phyloP scores from a whole-genome alignment of 164 flowering plant species.

The Dillenia turbinata region DNA sequence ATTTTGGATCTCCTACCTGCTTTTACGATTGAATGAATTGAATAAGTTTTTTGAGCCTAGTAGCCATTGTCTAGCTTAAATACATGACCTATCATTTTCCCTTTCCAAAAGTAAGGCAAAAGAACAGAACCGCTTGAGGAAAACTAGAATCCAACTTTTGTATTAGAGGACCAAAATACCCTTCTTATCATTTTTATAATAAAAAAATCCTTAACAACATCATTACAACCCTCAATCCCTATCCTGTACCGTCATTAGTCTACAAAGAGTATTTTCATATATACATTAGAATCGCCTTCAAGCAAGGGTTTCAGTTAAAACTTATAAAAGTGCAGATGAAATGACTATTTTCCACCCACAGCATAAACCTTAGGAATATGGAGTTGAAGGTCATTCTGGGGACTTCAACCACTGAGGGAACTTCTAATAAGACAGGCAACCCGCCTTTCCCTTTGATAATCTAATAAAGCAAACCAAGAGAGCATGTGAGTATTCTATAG shows the following conservation, averaged over 20 bases:
- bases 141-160: constrained; percentile 23
- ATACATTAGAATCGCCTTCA: neutral
- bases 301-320: neutral
- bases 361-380: neutral
- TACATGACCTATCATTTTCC: constrained; percentile 10
- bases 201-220: neutral
- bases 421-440: constrained; percentile 15
- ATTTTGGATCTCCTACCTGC: no score
- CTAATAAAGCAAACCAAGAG: constrained; percentile 19
- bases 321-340: neutral
- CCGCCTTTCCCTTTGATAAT: constrained; percentile 19
- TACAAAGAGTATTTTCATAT: no score
- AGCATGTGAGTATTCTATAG: constrained; percentile 14
- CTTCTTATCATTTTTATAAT: constrained; percentile 8
- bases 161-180: constrained; percentile 24
- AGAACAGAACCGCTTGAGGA: constrained; percentile 15
- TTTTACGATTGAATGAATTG: neutral
- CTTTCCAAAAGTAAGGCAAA: constrained; percentile 12
- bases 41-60: constrained; percentile 14
- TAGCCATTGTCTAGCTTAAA: constrained; percentile 7
- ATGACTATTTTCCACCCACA: no score
- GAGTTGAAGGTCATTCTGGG: constrained; percentile 21
- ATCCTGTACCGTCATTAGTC: neutral
- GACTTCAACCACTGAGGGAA: constrained; percentile 11
- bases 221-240: constrained; percentile 1